Percentiles rank a stretch among this genome's conserved stretches.
These are phyloP conservation scores for Chenopodium formosanum DNA, from an alignment of 148 eudicot species.

Conservation along the genomic window DNA sequence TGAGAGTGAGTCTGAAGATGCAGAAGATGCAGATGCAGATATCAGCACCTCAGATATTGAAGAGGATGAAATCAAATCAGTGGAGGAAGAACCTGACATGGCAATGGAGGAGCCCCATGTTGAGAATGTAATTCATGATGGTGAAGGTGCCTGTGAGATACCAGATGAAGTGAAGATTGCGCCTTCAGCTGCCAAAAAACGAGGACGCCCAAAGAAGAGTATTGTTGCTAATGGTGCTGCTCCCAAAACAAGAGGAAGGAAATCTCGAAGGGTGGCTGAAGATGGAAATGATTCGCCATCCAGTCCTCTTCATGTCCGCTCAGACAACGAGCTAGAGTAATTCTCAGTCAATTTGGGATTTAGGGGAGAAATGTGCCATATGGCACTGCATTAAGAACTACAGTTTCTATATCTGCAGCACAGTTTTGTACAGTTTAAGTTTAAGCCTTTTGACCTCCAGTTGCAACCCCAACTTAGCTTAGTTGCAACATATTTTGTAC, in stretches of 20 bases:
- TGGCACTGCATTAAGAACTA: background rate
- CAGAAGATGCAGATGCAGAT: slow-evolving; percentile 22
- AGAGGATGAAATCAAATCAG: slow-evolving; percentile 18
- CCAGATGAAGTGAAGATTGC: slow-evolving; percentile 4
- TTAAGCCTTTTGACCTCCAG: background rate
- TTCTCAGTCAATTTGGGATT: background rate
- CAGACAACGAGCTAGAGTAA: slow-evolving; percentile 26
- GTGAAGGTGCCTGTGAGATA: slow-evolving; percentile 9
- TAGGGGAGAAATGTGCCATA: background rate
- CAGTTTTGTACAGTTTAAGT: background rate
- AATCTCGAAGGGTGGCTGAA: slow-evolving; percentile 26
- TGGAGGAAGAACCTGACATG: background rate
- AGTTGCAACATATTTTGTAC: slow-evolving; percentile 23
- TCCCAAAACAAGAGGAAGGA: slow-evolving; percentile 21
- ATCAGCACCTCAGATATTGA: slow-evolving; percentile 15
- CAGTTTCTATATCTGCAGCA: background rate
- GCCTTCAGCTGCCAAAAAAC: slow-evolving; percentile 17
- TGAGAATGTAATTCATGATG: background rate
- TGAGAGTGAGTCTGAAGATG: slow-evolving; percentile 23
- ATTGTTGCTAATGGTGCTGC: slow-evolving; percentile 16
- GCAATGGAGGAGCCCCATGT: slow-evolving; percentile 8
- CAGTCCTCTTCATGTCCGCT: slow-evolving; percentile 45
- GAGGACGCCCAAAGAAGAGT: slow-evolving; percentile 34
- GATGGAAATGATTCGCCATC: slow-evolving; percentile 47
- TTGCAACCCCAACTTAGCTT: background rate